A percentile compares a stretch with the other conserved stretches of the same genome.
Evolutionary conservation across 1,139 yeast species (phyloP).

Genomic region (Pichia sp.): DNA sequence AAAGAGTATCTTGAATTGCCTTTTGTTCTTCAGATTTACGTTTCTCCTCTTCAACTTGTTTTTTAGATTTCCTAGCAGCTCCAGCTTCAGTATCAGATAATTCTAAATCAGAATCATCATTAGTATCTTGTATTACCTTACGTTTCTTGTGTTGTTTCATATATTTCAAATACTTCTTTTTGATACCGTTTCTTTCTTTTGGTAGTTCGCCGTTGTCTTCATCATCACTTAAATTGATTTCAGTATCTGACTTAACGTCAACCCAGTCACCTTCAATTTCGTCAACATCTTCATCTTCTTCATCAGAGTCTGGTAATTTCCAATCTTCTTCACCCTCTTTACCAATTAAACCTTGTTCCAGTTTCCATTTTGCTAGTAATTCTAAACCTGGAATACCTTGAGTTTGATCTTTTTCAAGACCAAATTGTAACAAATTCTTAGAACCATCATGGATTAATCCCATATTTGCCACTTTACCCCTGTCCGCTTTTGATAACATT

Average conservation of each 20-base stretch:
- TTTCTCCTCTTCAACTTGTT: constrained; percentile 30
- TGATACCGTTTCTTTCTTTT: constrained; percentile 36
- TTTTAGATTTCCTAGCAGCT: constrained; percentile 25
- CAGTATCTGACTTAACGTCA: constrained; percentile 52
- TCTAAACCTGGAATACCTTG: constrained; percentile 86
- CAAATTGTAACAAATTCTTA: constrained; percentile 54
- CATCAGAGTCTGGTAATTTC: constrained; percentile 33
- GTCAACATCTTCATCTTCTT: constrained; percentile 33
- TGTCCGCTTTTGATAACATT: constrained; percentile 80
- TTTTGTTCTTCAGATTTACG: constrained; percentile 30
- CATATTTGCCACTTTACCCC: constrained; percentile 88
- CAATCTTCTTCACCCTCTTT: constrained; percentile 41
- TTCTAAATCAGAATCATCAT: constrained; percentile 39
- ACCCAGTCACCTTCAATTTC: constrained; percentile 63
- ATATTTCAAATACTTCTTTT: constrained; percentile 28
- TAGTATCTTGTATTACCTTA: constrained; percentile 24
- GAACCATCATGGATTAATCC: constrained; percentile 50
- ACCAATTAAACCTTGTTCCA: constrained; percentile 49
- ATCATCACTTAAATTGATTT: constrained; percentile 46
- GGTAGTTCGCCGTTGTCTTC: constrained; percentile 36
- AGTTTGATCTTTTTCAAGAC: constrained; percentile 56
- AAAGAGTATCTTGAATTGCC: constrained; percentile 58
- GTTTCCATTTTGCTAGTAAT: constrained; percentile 80
- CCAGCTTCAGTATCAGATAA: constrained; percentile 36
- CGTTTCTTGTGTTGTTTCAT: constrained; percentile 30